These are phyloP conservation scores for Ceratocystiopsis brevicomis DNA, from an alignment of 2,329 filamentous ascomycete genomes.

Conservation along the genomic window DNA sequence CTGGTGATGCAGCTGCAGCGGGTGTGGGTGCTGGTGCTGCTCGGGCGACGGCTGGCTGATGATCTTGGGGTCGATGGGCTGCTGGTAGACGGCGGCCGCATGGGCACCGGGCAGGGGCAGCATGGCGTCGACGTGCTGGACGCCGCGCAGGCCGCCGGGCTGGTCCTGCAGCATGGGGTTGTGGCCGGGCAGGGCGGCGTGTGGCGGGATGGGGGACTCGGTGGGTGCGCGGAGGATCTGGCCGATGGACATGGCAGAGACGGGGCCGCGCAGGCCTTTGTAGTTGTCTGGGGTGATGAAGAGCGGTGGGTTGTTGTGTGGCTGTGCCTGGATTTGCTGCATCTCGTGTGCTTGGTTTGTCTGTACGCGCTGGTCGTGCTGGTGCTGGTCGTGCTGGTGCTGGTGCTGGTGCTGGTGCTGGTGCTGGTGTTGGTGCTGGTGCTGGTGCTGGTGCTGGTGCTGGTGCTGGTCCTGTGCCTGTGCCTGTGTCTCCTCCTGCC, in stretches of 20 bases:
- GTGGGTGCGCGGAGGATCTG: slow-evolving; percentile 13
- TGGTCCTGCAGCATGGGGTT: slow-evolving; percentile 16
- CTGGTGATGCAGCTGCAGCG: background rate
- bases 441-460: background rate
- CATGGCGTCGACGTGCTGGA: slow-evolving; percentile 14
- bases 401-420: too few species aligned
- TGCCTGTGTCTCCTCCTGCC: too few species aligned
- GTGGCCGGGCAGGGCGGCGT: slow-evolving; percentile 11
- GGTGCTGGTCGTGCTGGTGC: too few species aligned
- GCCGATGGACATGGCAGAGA: slow-evolving; percentile 22
- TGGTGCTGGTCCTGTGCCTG: background rate
- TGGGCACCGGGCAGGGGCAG: slow-evolving; percentile 9
- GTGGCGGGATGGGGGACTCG: slow-evolving; percentile 13
- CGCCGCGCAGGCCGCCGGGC: slow-evolving; percentile 15
- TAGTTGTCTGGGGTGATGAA: slow-evolving; percentile 20
- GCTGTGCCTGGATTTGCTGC: too few species aligned
- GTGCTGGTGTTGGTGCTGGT: background rate
- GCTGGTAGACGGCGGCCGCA: slow-evolving; percentile 17
- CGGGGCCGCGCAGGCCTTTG: slow-evolving; percentile 24
- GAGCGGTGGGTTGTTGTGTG: slow-evolving; percentile 10
- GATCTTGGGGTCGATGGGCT: slow-evolving; percentile 40
- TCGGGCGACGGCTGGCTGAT: slow-evolving; percentile 24
- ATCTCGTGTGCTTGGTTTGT: too few species aligned
- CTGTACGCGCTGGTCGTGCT: too few species aligned
- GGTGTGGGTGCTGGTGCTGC: background rate